A percentile compares a stretch with the other conserved stretches of the same genome.
These are phyloP conservation scores for Botrytis squamosa DNA, from an alignment of 2,329 filamentous ascomycete species.

Conservation along the genomic window DNA sequence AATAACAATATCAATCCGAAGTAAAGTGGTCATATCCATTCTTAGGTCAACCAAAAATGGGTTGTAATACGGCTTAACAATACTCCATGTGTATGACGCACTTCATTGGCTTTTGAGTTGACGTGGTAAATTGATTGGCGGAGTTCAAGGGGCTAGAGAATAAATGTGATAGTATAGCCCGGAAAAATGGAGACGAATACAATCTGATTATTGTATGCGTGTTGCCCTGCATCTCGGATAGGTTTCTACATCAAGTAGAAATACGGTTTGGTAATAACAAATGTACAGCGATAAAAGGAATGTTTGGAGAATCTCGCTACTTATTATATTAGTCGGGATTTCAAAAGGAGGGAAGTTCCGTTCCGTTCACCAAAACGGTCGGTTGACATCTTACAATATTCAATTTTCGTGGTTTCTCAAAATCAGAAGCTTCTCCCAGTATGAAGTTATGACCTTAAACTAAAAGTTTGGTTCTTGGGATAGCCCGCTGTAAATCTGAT, in stretches of 20 bases:
- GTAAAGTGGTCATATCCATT: background rate
- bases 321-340: background rate
- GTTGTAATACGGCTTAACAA: conserved; percentile 17
- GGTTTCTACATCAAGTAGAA: background rate
- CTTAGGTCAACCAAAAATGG: background rate
- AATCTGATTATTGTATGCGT: conserved; percentile 11
- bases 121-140: background rate
- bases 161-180: conserved; percentile 3
- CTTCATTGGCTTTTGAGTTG: background rate
- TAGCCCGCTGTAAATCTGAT: background rate
- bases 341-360: background rate
- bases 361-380: background rate
- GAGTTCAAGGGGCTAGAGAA: background rate
- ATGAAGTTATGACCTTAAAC: background rate
- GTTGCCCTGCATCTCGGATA: conserved; percentile 1
- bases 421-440: background rate
- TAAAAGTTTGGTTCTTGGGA: background rate
- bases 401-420: background rate
- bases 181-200: conserved; percentile 1
- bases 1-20: background rate
- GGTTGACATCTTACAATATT: background rate
- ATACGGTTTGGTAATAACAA: background rate
- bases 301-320: background rate
- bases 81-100: conserved; percentile 5
- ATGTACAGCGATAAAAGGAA: background rate